phyloP scores from a whole-genome alignment of 179 eudicot species.

The Silene noctiflora region DNA sequence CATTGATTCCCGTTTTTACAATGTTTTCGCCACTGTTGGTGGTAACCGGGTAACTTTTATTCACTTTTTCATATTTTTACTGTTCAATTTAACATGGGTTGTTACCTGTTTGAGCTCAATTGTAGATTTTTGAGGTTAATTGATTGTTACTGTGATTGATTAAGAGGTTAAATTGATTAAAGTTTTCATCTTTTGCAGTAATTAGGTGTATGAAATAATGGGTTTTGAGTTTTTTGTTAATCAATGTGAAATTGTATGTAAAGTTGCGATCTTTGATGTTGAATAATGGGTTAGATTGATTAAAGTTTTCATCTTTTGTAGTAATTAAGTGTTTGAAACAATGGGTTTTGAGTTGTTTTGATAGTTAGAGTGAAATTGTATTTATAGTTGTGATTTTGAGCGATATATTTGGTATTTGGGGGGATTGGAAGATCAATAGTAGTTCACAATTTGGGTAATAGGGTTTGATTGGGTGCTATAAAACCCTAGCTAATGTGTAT shows the following conservation, averaged over 20 bases:
- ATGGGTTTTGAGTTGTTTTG: neutral
- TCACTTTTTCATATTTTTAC: no score
- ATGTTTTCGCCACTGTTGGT: slow-evolving; percentile 91
- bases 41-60: slow-evolving; percentile 59
- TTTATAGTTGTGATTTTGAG: neutral
- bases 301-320: neutral
- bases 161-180: neutral
- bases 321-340: no score
- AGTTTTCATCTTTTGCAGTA: neutral
- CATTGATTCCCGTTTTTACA: slow-evolving; percentile 79
- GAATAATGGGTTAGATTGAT: neutral
- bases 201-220: neutral
- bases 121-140: neutral
- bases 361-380: neutral
- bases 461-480: neutral
- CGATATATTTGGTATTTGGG: neutral
- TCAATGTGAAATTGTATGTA: neutral
- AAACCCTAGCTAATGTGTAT: neutral
- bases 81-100: neutral
- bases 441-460: neutral
- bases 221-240: neutral
- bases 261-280: neutral
- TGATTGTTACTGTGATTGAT: neutral
- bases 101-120: neutral
- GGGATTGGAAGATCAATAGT: neutral